phyloP scores from a whole-genome alignment of 176 grass and related monocot species.

The Aegilops bicornis region DNA sequence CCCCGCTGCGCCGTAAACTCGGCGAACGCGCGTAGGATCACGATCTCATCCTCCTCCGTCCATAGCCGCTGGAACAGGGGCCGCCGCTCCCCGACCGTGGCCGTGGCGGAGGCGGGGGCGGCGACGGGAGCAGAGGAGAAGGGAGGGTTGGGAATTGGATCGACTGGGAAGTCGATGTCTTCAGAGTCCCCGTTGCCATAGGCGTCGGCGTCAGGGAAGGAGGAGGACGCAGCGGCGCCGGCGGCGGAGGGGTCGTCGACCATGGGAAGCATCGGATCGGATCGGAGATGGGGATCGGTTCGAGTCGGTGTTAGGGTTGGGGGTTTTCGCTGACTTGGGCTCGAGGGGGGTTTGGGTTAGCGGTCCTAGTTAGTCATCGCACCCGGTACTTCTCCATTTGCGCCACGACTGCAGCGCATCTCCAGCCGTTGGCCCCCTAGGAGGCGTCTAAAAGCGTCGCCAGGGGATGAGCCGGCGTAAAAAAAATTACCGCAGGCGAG shows the following conservation, averaged over 20 bases:
- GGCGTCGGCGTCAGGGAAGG: slow-evolving; percentile 51
- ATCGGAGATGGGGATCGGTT: slow-evolving; percentile 32
- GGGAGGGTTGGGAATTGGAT: slow-evolving; percentile 29
- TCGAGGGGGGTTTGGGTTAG: slow-evolving; percentile 1
- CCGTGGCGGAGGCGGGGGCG: neutral
- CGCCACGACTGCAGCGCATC: too few relatives aligned
- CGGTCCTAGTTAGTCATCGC: neutral
- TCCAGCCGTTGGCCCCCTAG: too few relatives aligned
- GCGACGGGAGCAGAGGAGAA: neutral
- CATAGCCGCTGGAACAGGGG: slow-evolving; percentile 89
- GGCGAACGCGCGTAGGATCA: slow-evolving; percentile 77
- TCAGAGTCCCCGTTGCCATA: slow-evolving; percentile 55
- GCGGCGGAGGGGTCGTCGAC: slow-evolving; percentile 44
- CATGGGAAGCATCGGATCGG: slow-evolving; percentile 42
- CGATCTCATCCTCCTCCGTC: slow-evolving; percentile 96
- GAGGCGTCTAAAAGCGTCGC: too few relatives aligned
- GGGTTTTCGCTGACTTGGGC: slow-evolving; percentile 23
- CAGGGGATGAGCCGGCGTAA: too few relatives aligned
- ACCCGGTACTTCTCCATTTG: too few relatives aligned
- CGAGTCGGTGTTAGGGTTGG: slow-evolving; percentile 44
- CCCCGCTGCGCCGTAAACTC: slow-evolving; percentile 85
- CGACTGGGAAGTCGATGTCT: slow-evolving; percentile 41
- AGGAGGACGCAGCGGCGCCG: slow-evolving; percentile 32
- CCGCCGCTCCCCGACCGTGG: slow-evolving; percentile 44
- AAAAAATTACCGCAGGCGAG: too few relatives aligned